Percentiles rank a stretch among this genome's conserved stretches.
These are phyloP conservation scores for Mortierella sp. DNA, from an alignment of 371 early-diverging fungal species.

Conservation along the genomic window DNA sequence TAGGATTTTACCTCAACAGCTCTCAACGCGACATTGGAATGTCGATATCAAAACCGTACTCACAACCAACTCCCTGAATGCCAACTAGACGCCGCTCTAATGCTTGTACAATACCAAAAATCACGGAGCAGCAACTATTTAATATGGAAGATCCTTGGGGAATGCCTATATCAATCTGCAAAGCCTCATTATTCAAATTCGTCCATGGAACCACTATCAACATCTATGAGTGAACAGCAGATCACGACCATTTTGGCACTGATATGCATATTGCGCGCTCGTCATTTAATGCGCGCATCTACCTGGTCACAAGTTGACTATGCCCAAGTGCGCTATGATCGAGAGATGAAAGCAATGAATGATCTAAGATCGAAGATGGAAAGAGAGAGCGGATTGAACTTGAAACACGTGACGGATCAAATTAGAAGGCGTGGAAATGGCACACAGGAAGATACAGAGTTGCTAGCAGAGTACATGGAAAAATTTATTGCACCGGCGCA, in stretches of 20 bases:
- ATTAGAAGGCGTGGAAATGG: not conserved
- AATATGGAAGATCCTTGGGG: conserved; percentile 38
- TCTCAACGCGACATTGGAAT: not conserved
- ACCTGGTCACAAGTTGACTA: conserved; percentile 36
- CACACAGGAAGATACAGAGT: not conserved
- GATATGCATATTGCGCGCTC: conserved; percentile 35
- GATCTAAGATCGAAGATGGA: conserved; percentile 2
- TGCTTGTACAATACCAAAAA: conserved; percentile 37
- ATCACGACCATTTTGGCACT: conserved; percentile 17
- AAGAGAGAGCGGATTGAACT: conserved; percentile 10
- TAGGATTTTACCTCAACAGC: not conserved
- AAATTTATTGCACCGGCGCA: conserved; percentile 30
- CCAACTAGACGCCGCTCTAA: conserved; percentile 30
- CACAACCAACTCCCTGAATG: not conserved
- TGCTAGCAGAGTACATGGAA: conserved; percentile 20
- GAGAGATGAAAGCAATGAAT: conserved; percentile 28
- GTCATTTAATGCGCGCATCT: conserved; percentile 41
- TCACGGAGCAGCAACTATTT: conserved; percentile 49
- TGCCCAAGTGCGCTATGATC: conserved; percentile 26
- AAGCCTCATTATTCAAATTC: too few relatives aligned
- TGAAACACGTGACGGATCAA: not conserved
- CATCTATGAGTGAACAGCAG: not conserved
- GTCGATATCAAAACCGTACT: not conserved
- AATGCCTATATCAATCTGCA: conserved; percentile 20
- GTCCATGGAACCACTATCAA: not conserved